Evolutionary conservation across 2,329 filamentous ascomycete genomes (phyloP), one percentile per base, ranked within the genome.

Genomic region (Xylaria sp.): DNA sequence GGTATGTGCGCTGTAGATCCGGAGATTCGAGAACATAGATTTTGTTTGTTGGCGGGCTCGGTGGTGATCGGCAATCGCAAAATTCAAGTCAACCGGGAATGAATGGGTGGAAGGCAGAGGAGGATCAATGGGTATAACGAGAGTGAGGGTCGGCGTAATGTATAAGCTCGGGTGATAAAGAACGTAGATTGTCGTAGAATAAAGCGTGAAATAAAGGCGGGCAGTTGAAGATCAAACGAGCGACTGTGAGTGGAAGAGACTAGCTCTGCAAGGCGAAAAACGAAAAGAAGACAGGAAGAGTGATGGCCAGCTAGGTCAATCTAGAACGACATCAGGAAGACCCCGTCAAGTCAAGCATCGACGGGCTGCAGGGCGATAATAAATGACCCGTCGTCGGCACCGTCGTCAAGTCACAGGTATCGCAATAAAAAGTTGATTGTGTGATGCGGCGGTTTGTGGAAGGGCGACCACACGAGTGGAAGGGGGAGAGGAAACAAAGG

Each of bases 191-290:
- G 58, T 49, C 50, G 58, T 57, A 48, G 30, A 48, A 34, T 46
- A 51, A 39, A 55, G 55, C 42, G 53, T 64, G 39, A 53, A 58
- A 61, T 61, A 52, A 42, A 44, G 53, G 60, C 57, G 48, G 63
- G 23, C 23, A 30, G 23, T 30, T 4, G 23, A 30, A 30, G 23
- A 63, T 65, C 65, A 73, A 78, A 78, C 75, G 77, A 79, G 74
- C 75, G 77, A 75, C 71, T 69, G 49, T n/a, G 49, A 51, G 49
- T 34, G 23, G 30, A 35, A 70, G 76, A 79, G 77, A 75, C 78
- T 78, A 78, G 78, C 77, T 80, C 78, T 70, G 67, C 62, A 63
- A 69, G 11, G 11, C 37, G 37, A 42, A 66, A 65, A 66, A 65
- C 62, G 65, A 65, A 66, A 65, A 65, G 66, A 61, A 68, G 65